A percentile compares a stretch with the other conserved stretches of the same genome.
These are phyloP conservation scores for Paxillus involutus DNA, from an alignment of 768 basidiomycete genomes.

Conservation along the genomic window DNA sequence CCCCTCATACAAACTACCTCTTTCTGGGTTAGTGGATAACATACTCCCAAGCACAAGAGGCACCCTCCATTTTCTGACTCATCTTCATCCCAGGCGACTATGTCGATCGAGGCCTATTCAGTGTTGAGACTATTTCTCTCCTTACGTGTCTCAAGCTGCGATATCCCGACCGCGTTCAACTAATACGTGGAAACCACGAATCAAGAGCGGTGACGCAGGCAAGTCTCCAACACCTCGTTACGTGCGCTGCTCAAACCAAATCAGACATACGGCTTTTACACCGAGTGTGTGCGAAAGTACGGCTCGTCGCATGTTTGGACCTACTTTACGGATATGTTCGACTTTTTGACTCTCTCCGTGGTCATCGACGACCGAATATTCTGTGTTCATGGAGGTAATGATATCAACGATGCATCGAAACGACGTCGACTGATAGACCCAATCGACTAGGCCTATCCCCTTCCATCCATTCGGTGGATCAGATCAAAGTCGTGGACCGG, in stretches of 20 bases:
- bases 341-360: slow-evolving; percentile 94
- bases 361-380: slow-evolving; percentile 99
- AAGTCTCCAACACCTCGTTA: slow-evolving; percentile 32
- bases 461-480: slow-evolving; percentile 98
- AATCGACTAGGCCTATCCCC: slow-evolving; percentile 78
- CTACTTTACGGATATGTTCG: slow-evolving; percentile 99
- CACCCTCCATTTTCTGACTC: neutral
- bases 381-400: slow-evolving; percentile 94
- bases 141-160: slow-evolving; percentile 95
- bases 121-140: slow-evolving; percentile 97
- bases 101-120: slow-evolving; percentile 96
- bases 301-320: slow-evolving; percentile 97
- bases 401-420: slow-evolving; percentile 2
- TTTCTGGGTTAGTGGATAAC: slow-evolving; percentile 75
- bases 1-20: slow-evolving; percentile 96
- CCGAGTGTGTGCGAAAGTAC: slow-evolving; percentile 97
- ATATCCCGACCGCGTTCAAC: slow-evolving; percentile 94
- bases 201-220: slow-evolving; percentile 97
- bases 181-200: slow-evolving; percentile 98
- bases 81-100: slow-evolving; percentile 74
- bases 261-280: slow-evolving; percentile 98
- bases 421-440: slow-evolving; percentile 1
- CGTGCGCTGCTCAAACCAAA: slow-evolving; percentile 15
- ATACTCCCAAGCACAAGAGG: neutral
- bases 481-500: slow-evolving; percentile 98